Conservation (phyloP, 129 eudicot species). For the Artemisia annua region DNA sequence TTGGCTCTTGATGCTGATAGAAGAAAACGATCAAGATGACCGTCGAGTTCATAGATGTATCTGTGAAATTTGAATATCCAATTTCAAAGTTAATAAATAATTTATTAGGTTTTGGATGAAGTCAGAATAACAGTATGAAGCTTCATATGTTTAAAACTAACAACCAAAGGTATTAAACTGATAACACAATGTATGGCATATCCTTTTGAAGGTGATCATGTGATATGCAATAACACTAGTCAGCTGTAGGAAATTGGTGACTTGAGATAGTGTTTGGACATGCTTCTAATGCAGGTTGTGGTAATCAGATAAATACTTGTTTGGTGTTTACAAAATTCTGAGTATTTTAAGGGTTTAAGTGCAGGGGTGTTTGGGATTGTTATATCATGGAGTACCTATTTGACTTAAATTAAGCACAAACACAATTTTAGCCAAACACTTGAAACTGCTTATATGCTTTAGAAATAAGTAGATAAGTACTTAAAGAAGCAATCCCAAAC, state of each 20-base stretch:
- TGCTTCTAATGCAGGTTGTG: background rate
- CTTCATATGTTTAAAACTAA: background rate
- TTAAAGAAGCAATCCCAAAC: too few relatives aligned
- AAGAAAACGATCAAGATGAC: conserved; percentile 76
- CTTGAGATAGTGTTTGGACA: too few relatives aligned
- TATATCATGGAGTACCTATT: too few relatives aligned
- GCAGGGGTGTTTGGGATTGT: too few relatives aligned
- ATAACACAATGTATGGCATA: background rate
- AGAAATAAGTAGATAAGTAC: too few relatives aligned
- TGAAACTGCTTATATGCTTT: too few relatives aligned
- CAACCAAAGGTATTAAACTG: background rate
- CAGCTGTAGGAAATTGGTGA: too few relatives aligned
- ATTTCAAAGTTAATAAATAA: background rate
- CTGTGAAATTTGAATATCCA: conserved; percentile 31
- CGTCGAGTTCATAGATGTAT: conserved; percentile 82
- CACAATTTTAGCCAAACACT: too few relatives aligned
- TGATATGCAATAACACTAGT: background rate
- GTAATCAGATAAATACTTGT: background rate
- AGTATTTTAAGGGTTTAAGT: too few relatives aligned
- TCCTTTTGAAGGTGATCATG: background rate
- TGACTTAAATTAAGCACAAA: too few relatives aligned
- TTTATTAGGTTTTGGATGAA: conserved; percentile 1
- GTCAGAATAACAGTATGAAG: background rate
- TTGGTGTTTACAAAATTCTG: background rate
- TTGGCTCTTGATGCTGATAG: conserved; percentile 76